phyloP scores from a whole-genome alignment of 805 yeast genomes.

The Kodamaea kakaduensis region DNA sequence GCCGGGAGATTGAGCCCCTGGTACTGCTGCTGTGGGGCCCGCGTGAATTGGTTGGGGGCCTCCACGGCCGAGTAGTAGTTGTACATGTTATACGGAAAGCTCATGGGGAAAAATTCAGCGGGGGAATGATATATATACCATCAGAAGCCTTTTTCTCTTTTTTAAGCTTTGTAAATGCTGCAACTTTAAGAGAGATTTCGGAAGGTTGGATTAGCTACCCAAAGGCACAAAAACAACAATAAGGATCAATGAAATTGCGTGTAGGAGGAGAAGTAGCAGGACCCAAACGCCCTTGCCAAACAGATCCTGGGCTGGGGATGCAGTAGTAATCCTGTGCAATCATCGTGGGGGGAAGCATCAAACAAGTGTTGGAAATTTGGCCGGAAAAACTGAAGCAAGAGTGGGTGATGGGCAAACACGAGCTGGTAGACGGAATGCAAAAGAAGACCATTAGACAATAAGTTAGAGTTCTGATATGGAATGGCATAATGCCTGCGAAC shows the following conservation, averaged over 20 bases:
- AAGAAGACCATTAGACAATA: too few relatives aligned
- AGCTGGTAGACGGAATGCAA: too few relatives aligned
- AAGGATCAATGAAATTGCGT: constrained; percentile 1
- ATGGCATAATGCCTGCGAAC: too few relatives aligned
- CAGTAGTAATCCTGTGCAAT: too few relatives aligned
- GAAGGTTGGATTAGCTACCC: neutral
- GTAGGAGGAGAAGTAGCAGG: too few relatives aligned
- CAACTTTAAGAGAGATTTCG: constrained; percentile 7
- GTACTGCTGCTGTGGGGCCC: constrained; percentile 4
- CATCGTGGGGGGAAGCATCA: too few relatives aligned
- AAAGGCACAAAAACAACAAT: neutral
- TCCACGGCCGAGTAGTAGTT: constrained; percentile 7
- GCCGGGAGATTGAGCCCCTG: constrained; percentile 1
- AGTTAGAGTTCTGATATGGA: too few relatives aligned
- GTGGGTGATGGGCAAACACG: too few relatives aligned
- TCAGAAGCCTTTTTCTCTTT: constrained; percentile 1
- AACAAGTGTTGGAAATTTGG: too few relatives aligned
- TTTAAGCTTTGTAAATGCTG: neutral
- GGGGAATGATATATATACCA: neutral
- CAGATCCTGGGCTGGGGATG: too few relatives aligned
- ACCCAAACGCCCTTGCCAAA: too few relatives aligned
- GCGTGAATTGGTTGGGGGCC: constrained; percentile 4
- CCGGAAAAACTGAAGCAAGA: too few relatives aligned
- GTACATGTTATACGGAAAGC: constrained; percentile 6
- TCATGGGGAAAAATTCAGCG: constrained; percentile 2